These are phyloP conservation scores for Phytopythium sindhum DNA, from an alignment of 352 stramenopile species.

Conservation along the genomic window DNA sequence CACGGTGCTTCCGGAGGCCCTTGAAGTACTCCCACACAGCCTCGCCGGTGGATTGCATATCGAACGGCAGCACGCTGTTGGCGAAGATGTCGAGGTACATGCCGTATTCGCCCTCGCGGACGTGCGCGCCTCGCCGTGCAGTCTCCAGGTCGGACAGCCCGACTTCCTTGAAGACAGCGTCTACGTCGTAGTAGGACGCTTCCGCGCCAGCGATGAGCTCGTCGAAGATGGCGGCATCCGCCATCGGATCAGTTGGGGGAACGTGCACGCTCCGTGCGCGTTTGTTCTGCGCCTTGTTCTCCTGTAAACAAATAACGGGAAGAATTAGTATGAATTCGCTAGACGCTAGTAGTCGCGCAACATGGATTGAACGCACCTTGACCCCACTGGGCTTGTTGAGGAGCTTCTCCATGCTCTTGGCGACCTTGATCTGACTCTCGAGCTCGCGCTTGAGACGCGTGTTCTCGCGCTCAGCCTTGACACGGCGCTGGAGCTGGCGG, in stretches of 20 bases:
- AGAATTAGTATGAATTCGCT: background rate
- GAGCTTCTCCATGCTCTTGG: constrained; percentile 42
- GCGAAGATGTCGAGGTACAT: constrained; percentile 38
- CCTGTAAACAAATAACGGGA: background rate
- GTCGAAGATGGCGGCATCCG: constrained; percentile 25
- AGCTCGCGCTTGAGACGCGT: constrained; percentile 40
- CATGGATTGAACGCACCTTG: background rate
- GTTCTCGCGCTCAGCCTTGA: constrained; percentile 44
- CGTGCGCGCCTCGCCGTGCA: constrained; percentile 16
- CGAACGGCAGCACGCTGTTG: constrained; percentile 29
- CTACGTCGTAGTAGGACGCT: constrained; percentile 32
- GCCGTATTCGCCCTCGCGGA: constrained; percentile 27
- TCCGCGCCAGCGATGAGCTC: constrained; percentile 31
- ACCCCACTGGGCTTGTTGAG: constrained; percentile 24
- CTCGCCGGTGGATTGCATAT: constrained; percentile 20
- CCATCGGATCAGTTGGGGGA: constrained; percentile 3
- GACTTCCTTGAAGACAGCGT: constrained; percentile 22
- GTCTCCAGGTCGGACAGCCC: constrained; percentile 17
- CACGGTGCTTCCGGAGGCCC: constrained; percentile 11
- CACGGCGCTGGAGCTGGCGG: constrained; percentile 24
- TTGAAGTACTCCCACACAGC: constrained; percentile 42
- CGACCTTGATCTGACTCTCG: constrained; percentile 42
- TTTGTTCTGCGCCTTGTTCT: constrained; percentile 4
- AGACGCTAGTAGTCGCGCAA: background rate
- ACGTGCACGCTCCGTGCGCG: constrained; percentile 6